phyloP scores from a whole-genome alignment of 768 basidiomycete genomes.

The Gymnopilus junonius region DNA sequence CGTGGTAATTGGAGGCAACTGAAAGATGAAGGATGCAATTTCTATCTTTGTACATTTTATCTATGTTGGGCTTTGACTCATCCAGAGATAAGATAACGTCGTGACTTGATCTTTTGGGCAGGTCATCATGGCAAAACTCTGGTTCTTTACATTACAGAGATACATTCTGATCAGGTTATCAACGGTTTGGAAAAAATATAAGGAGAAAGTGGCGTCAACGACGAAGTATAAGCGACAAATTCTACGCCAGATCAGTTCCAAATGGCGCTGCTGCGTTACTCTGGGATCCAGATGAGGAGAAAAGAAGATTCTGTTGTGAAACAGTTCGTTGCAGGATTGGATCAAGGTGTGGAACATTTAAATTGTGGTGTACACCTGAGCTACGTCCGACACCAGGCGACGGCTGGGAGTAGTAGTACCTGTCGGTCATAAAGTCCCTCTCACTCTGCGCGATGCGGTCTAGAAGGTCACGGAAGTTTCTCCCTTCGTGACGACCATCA shows the following conservation, averaged over 20 bases:
- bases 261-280: background rate
- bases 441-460: conserved; percentile 13
- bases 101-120: background rate
- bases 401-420: background rate
- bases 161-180: background rate
- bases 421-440: background rate
- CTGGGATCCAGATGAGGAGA: background rate
- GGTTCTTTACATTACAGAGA: background rate
- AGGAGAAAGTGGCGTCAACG: background rate
- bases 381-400: background rate
- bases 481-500: background rate
- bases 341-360: background rate
- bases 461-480: conserved; percentile 11
- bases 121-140: no score
- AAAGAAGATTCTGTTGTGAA: background rate
- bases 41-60: background rate
- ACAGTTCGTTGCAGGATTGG: background rate
- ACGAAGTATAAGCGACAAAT: background rate
- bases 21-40: background rate
- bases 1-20: background rate
- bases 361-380: background rate
- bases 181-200: background rate
- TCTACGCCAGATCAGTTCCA: background rate
- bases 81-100: conserved; percentile 18
- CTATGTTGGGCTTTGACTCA: conserved; percentile 7